Conservation (phyloP, 2,329 filamentous ascomycete genomes). For the Exserohilum rostratum region DNA sequence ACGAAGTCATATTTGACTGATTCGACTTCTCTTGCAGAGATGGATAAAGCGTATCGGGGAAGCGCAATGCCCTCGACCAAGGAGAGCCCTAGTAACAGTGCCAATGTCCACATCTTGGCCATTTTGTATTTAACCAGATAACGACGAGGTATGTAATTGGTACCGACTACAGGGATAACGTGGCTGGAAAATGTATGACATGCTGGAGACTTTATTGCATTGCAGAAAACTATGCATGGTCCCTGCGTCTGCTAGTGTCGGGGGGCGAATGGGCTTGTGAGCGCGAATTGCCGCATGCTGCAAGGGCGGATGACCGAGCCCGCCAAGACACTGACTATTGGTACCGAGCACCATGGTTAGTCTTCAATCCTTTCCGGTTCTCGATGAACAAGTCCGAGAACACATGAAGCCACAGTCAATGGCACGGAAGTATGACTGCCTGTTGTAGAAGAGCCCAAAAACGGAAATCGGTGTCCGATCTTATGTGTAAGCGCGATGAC, state of each 20-base stretch:
- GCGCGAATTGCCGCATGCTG: not conserved
- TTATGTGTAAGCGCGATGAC: not conserved
- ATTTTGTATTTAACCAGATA: not conserved
- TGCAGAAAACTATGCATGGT: not conserved
- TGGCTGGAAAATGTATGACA: not conserved
- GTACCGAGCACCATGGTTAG: not conserved
- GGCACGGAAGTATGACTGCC: not conserved
- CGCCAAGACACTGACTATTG: not conserved
- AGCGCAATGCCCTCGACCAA: not conserved
- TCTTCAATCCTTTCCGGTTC: not conserved
- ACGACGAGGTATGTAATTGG: not conserved
- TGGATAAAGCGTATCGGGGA: not conserved
- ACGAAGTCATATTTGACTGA: constrained; percentile 30
- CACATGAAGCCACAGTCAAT: not conserved
- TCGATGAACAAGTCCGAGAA: not conserved
- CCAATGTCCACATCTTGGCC: not conserved
- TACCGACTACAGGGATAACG: not conserved
- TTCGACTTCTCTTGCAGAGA: not conserved
- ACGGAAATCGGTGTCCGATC: not conserved
- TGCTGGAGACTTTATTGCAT: not conserved
- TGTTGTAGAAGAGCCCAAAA: not conserved
- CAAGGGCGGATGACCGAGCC: not conserved
- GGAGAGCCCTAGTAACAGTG: not conserved
- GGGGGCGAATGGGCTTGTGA: not conserved
- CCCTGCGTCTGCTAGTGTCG: not conserved